Conservation (phyloP, 2,329 filamentous ascomycete genomes). For the Orbilia brochopaga region DNA sequence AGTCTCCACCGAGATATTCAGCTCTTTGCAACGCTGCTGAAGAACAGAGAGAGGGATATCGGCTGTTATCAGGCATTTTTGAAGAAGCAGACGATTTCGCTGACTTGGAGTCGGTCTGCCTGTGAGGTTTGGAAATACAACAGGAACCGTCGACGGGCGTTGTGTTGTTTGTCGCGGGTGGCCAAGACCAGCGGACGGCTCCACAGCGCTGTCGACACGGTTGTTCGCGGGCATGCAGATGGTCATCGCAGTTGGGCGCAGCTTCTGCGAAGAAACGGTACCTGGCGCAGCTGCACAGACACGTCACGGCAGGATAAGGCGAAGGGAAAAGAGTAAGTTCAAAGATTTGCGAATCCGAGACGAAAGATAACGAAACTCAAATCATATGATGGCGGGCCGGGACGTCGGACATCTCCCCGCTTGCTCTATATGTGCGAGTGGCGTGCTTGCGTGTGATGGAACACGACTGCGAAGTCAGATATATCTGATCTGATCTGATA, state of each 20-base stretch:
- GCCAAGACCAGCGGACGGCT: neutral
- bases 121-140: slow-evolving; percentile 56
- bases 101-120: slow-evolving; percentile 51
- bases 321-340: slow-evolving; percentile 14
- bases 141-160: slow-evolving; percentile 29
- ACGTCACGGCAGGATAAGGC: neutral
- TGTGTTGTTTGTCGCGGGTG: slow-evolving; percentile 26
- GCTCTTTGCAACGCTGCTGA: slow-evolving; percentile 62
- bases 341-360: slow-evolving; percentile 24
- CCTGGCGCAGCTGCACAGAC: neutral
- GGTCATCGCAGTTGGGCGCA: neutral
- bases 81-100: slow-evolving; percentile 29
- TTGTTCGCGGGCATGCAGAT: slow-evolving; percentile 18
- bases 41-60: slow-evolving; percentile 60
- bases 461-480: slow-evolving; percentile 1
- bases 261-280: slow-evolving; percentile 13
- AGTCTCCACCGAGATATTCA: slow-evolving; percentile 69
- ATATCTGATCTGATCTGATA: slow-evolving; percentile 23
- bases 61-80: slow-evolving; percentile 51
- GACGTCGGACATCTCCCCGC: slow-evolving; percentile 14
- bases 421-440: slow-evolving; percentile 15
- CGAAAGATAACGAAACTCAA: slow-evolving; percentile 23
- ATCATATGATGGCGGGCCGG: slow-evolving; percentile 32
- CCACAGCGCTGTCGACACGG: slow-evolving; percentile 21
- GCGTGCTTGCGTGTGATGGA: slow-evolving; percentile 37